Conservation (phyloP, 495 filamentous ascomycete species). For the Cudoniella acicularis region DNA sequence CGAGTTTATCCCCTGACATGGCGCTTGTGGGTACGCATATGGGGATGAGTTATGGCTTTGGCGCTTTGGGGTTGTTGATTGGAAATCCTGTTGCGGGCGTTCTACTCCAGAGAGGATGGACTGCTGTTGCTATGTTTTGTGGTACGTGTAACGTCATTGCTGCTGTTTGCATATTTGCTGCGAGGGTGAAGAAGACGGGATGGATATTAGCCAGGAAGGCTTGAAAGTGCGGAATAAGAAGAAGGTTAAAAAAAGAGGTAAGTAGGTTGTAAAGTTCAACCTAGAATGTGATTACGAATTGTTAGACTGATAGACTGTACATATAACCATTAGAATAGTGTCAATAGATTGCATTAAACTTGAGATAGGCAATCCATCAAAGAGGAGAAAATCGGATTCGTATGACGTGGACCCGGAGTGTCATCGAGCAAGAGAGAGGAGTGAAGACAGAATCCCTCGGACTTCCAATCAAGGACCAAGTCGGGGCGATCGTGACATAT, state of each 20-base stretch:
- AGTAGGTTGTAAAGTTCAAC: neutral
- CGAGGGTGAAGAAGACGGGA: constrained; percentile 36
- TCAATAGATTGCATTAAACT: too few species aligned
- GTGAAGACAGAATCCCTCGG: too few species aligned
- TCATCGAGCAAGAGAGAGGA: too few species aligned
- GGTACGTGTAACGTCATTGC: constrained; percentile 38
- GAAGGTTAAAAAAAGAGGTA: too few species aligned
- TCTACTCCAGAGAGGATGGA: constrained; percentile 58
- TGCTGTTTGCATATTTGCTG: constrained; percentile 38
- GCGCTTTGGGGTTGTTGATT: constrained; percentile 57
- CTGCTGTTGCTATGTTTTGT: constrained; percentile 42
- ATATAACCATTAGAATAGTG: neutral
- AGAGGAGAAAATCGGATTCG: too few species aligned
- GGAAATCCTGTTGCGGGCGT: constrained; percentile 71
- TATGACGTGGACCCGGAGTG: too few species aligned
- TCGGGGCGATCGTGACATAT: too few species aligned
- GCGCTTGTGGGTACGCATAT: constrained; percentile 63
- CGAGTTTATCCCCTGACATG: constrained; percentile 63
- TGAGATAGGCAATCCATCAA: too few species aligned
- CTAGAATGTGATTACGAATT: neutral
- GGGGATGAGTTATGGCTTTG: constrained; percentile 61
- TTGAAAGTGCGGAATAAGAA: neutral
- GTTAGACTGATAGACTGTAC: neutral
- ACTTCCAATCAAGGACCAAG: too few species aligned
- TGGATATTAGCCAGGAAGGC: constrained; percentile 4